A percentile compares a stretch with the other conserved stretches of the same genome.
Conservation (phyloP, 192 early-diverging fungal genomes). For the Backusella morwellensis region DNA sequence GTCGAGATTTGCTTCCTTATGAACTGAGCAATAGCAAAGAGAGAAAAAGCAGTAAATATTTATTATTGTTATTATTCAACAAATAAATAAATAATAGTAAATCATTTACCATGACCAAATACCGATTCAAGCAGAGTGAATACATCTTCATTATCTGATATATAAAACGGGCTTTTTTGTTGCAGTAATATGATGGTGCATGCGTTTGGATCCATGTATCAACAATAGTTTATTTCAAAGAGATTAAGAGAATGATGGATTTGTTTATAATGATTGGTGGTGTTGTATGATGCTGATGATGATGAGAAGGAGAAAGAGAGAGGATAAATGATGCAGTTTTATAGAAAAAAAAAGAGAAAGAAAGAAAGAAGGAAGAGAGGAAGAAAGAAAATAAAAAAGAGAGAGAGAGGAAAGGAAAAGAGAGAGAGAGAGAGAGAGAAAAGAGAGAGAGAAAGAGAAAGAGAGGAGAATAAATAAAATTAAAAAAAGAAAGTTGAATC, state of each 20-base stretch:
- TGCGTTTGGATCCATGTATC: constrained; percentile 1
- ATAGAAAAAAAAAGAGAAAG: background rate
- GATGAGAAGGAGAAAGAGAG: background rate
- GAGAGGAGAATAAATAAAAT: constrained; percentile 8
- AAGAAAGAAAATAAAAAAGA: background rate
- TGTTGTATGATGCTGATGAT: background rate
- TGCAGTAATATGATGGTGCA: constrained; percentile 11
- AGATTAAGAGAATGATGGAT: too few species aligned
- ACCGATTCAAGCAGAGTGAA: background rate
- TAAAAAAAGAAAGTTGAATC: constrained; percentile 3
- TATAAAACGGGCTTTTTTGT: constrained; percentile 7
- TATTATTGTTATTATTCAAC: background rate
- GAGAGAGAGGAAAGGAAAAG: background rate
- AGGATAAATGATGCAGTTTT: background rate
- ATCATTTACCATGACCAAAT: constrained; percentile 14
- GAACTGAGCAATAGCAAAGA: background rate
- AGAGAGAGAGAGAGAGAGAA: background rate
- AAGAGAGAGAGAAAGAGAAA: background rate
- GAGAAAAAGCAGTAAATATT: background rate
- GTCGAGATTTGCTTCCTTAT: constrained; percentile 9
- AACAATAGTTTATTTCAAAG: background rate
- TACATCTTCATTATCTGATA: constrained; percentile 2
- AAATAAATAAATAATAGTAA: background rate
- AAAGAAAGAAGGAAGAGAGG: background rate
- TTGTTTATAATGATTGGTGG: too few species aligned